phyloP scores from a whole-genome alignment of 2,329 filamentous ascomycete species.

The Rhexocercosporidium sp. region DNA sequence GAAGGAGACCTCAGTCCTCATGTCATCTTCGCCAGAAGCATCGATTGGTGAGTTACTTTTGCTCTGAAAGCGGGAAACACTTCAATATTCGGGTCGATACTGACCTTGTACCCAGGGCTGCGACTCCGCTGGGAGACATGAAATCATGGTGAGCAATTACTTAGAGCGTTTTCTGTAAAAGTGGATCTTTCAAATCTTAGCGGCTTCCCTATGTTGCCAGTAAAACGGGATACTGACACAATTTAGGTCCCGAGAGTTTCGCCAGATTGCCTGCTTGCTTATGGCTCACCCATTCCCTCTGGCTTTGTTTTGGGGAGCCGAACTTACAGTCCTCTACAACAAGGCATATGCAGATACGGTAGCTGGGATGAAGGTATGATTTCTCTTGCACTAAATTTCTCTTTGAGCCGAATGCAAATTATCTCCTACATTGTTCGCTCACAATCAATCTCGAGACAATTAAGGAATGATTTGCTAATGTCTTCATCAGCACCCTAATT shows the following conservation, averaged over 20 bases:
- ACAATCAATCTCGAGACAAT: too few species aligned
- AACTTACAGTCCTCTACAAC: constrained; percentile 70
- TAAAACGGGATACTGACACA: not conserved
- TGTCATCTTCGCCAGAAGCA: constrained; percentile 70
- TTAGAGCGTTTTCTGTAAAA: not conserved
- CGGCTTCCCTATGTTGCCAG: not conserved
- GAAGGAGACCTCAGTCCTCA: constrained; percentile 68
- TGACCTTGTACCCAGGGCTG: constrained; percentile 41
- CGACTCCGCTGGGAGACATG: constrained; percentile 75
- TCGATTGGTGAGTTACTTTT: constrained; percentile 63
- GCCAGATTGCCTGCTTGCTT: constrained; percentile 78
- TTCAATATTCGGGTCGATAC: not conserved
- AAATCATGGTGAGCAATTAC: constrained; percentile 58
- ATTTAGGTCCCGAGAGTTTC: constrained; percentile 69
- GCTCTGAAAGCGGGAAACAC: not conserved
- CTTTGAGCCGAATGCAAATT: too few species aligned
- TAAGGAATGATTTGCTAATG: too few species aligned
- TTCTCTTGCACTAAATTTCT: too few species aligned
- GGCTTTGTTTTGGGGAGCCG: constrained; percentile 78
- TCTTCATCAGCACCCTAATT: constrained; percentile 57
- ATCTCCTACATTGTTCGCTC: too few species aligned
- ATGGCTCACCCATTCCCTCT: constrained; percentile 78
- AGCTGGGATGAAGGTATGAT: constrained; percentile 65
- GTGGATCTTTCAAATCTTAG: not conserved
- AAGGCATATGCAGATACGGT: constrained; percentile 69